Percentiles rank a stretch among this genome's conserved stretches.
phyloP scores from a whole-genome alignment of 176 grass and related monocot species.

The Musa beccarii region DNA sequence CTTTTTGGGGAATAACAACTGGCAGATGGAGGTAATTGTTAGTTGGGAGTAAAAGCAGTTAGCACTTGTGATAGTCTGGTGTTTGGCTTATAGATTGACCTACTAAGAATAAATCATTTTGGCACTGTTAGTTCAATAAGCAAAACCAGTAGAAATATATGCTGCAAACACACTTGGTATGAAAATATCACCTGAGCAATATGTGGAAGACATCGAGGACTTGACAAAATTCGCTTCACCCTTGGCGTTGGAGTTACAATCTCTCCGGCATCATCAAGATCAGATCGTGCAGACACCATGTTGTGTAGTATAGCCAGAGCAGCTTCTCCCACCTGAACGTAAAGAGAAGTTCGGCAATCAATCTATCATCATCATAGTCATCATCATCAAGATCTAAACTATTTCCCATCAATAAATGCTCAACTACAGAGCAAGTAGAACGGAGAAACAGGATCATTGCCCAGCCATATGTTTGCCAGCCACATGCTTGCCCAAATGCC shows the following conservation, averaged over 20 bases:
- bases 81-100: background rate
- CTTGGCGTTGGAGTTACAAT: conserved; percentile 96
- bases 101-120: too few relatives aligned
- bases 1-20: too few relatives aligned
- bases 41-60: too few relatives aligned
- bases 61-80: too few relatives aligned
- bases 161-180: background rate
- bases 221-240: conserved; percentile 90
- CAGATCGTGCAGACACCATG: conserved; percentile 94
- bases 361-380: background rate
- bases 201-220: conserved; percentile 96
- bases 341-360: background rate
- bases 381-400: background rate
- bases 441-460: too few relatives aligned
- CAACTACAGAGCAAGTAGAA: too few relatives aligned
- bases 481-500: too few relatives aligned
- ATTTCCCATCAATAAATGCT: too few relatives aligned
- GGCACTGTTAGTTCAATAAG: too few relatives aligned
- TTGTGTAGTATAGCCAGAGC: conserved; percentile 82
- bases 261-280: conserved; percentile 97
- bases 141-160: background rate
- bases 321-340: conserved; percentile 64
- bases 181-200: conserved; percentile 54
- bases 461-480: too few relatives aligned
- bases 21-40: too few relatives aligned